These are phyloP conservation scores for Fusarium mangiferae DNA, from an alignment of 2,329 filamentous ascomycete genomes.

Conservation along the genomic window DNA sequence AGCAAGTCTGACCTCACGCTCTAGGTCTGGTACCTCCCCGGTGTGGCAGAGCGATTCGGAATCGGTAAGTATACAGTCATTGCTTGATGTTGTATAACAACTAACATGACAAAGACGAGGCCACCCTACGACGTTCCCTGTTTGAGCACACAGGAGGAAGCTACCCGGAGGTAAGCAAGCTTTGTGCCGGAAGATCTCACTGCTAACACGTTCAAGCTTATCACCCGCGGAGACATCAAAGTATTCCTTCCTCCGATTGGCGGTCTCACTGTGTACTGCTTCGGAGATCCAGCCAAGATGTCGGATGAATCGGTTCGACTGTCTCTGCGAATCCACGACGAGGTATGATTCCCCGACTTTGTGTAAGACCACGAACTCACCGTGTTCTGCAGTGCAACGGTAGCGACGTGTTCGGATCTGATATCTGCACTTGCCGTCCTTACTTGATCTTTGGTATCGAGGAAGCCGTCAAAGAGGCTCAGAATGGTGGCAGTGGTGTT, in stretches of 20 bases:
- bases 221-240: constrained; percentile 94
- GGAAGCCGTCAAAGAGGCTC: constrained; percentile 96
- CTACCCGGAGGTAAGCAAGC: constrained; percentile 77
- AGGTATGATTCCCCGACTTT: constrained; percentile 53
- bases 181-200: background rate
- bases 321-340: constrained; percentile 82
- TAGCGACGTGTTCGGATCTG: constrained; percentile 95
- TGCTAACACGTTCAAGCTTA: constrained; percentile 64
- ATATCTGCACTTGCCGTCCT: constrained; percentile 96
- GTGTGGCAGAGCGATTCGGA: constrained; percentile 91
- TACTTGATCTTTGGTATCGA: constrained; percentile 98
- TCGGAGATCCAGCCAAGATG: constrained; percentile 94
- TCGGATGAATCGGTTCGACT: constrained; percentile 84
- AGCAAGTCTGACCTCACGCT: background rate
- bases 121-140: constrained; percentile 82
- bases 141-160: constrained; percentile 97
- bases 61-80: constrained; percentile 67
- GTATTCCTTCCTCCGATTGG: constrained; percentile 94
- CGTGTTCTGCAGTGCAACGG: constrained; percentile 77
- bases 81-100: background rate
- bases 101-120: constrained; percentile 73
- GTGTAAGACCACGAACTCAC: background rate
- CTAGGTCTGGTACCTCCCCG: constrained; percentile 81
- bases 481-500: constrained; percentile 90
- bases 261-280: constrained; percentile 95